Evolutionary conservation across 2,329 filamentous ascomycete species (phyloP), one percentile per base, ranked within the genome.

Genomic region (Nectriaceae sp.): DNA sequence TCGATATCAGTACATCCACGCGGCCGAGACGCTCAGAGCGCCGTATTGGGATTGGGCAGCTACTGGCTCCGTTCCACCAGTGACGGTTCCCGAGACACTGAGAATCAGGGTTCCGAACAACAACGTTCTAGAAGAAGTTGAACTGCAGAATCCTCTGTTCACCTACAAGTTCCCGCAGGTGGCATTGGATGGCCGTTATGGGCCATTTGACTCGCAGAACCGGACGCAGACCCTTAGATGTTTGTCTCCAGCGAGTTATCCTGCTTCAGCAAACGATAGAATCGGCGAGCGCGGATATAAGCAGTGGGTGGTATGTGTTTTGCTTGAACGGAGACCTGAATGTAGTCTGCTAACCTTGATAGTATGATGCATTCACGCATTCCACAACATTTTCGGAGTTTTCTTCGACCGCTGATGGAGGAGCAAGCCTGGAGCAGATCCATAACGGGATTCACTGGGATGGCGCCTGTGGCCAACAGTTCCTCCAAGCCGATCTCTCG

Each of bases 41-140:
- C 77, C 79, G 2, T 81, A 70, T 63, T 82, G 79, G 79, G 79
- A 82, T 63, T 83, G 78, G 79, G 77, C 71, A 2, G 49, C 54
- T 3, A 60, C 74, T 26, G 53, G 69, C 3, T 50, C 54, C n/a
- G 67, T 83, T 3, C 79, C 80, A 3, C 54, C 59, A 0, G 69
- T 71, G n/a, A 71, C 66, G 3, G 62, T 63, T 2, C 58, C 62
- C 21, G 54, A 63, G 35, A 71, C 62, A 11, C 60, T 74, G 41
- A 67, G 47, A 4, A 63, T 79, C 49, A 70, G 69, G n/a, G 66
- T 75, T 16, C 72, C 77, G 3, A 60, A 66, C 19, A 70, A 70
- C 42, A 54, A 58, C 31, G 52, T 50, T 15, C 42, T 71, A 18
- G 52, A 49, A 37, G 22, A 51, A 4, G 62, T 70, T 21, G 65